phyloP scores from a whole-genome alignment of 305 asterid genomes.

The Fraxinus baroniana region DNA sequence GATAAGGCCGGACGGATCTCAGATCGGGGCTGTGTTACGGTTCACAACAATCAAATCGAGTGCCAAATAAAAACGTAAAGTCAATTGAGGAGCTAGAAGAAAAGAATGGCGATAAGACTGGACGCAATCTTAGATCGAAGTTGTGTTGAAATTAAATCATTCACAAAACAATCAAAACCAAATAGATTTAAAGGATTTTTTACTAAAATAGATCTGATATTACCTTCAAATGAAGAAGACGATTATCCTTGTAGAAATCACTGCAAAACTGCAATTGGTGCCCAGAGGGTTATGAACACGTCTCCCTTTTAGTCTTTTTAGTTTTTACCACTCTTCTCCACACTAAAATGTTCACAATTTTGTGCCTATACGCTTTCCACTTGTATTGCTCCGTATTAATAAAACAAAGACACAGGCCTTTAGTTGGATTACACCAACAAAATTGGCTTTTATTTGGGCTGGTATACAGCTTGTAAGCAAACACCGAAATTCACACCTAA shows the following conservation, averaged over 20 bases:
- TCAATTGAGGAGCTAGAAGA: background rate
- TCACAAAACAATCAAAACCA: background rate
- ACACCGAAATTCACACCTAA: no score
- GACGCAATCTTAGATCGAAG: background rate
- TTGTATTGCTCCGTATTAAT: no score
- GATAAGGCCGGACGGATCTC: background rate
- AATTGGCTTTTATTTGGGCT: no score
- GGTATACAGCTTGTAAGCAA: no score
- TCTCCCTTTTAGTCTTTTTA: background rate
- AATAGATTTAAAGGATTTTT: background rate
- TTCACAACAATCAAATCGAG: background rate
- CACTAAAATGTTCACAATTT: no score
- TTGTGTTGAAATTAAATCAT: background rate
- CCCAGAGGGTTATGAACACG: background rate
- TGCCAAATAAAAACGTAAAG: background rate
- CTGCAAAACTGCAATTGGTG: background rate
- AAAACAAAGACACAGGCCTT: no score
- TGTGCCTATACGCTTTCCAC: no score
- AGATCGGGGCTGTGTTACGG: background rate
- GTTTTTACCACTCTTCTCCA: background rate
- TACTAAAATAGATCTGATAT: background rate
- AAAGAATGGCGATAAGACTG: background rate
- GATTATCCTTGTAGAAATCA: background rate
- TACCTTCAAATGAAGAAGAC: background rate
- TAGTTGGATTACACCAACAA: no score